Evolutionary conservation across 2,329 filamentous ascomycete genomes (phyloP).

Genomic region (Parafenestella ontariensis): DNA sequence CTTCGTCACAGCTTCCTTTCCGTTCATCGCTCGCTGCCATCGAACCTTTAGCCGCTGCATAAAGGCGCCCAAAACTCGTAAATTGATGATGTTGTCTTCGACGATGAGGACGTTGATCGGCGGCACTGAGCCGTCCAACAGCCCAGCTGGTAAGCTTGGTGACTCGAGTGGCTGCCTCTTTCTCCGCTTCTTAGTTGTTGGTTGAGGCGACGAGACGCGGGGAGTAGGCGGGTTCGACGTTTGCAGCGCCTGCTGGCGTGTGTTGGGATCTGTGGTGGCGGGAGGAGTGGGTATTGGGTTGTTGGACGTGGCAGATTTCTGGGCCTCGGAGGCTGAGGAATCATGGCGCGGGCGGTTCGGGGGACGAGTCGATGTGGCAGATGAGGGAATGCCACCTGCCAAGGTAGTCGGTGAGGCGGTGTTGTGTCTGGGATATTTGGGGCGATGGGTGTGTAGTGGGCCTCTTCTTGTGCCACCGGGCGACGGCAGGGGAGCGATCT

Average conservation of each 20-base stretch:
- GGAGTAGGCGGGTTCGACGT: constrained; percentile 57
- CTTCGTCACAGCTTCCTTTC: constrained; percentile 88
- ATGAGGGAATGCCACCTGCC: constrained; percentile 44
- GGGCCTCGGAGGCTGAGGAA: constrained; percentile 53
- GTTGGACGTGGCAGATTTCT: constrained; percentile 50
- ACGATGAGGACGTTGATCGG: constrained; percentile 98
- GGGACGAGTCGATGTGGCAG: constrained; percentile 46
- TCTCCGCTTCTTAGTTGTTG: constrained; percentile 56
- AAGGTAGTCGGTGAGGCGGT: constrained; percentile 82
- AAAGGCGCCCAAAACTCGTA: constrained; percentile 91
- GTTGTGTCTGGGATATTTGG: constrained; percentile 72
- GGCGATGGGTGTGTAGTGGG: constrained; percentile 55
- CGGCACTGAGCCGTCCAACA: constrained; percentile 80
- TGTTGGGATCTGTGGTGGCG: constrained; percentile 52
- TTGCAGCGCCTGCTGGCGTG: constrained; percentile 42
- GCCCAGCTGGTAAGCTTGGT: constrained; percentile 61
- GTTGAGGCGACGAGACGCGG: constrained; percentile 58
- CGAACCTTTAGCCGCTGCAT: constrained; percentile 95
- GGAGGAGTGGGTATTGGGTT: constrained; percentile 65
- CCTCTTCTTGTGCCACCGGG: constrained; percentile 72
- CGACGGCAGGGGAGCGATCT: constrained; percentile 80
- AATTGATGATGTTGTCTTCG: constrained; percentile 98
- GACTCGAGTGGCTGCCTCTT: constrained; percentile 49
- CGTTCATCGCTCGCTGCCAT: constrained; percentile 97
- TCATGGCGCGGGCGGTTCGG: constrained; percentile 46